Conservation (phyloP, 345 rosid species). For the Pistacia atlantica region DNA sequence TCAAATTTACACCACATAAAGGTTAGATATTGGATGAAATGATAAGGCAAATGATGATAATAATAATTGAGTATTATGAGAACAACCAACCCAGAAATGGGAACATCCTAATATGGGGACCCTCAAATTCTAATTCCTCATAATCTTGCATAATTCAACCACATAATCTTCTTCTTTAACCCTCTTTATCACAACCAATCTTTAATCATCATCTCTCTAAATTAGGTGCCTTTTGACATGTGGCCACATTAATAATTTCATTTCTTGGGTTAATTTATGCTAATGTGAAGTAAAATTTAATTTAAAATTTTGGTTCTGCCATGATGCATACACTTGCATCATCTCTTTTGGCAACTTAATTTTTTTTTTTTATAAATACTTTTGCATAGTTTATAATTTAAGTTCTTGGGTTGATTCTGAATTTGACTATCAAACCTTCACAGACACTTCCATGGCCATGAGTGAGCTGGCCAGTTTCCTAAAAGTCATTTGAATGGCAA, state of each 20-base stretch:
- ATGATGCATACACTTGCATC: not conserved
- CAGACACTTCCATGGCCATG: not conserved
- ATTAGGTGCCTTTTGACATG: conserved; percentile 3
- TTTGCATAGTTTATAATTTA: no score
- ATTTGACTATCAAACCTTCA: not conserved
- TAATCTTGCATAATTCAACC: conserved; percentile 8
- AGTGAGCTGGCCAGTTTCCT: not conserved
- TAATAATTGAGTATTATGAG: not conserved
- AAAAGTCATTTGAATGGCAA: conserved; percentile 1
- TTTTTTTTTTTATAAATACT: not conserved
- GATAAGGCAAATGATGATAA: not conserved
- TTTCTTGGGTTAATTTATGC: no score
- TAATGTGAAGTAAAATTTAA: no score
- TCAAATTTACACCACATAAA: not conserved
- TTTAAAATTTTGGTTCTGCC: no score
- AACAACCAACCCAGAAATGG: not conserved
- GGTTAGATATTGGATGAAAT: not conserved
- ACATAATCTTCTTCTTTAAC: not conserved
- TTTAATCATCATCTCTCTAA: conserved; percentile 3
- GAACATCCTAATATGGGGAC: not conserved
- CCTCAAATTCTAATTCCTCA: not conserved
- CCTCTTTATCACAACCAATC: not conserved
- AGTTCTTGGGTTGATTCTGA: no score
- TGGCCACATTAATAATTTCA: not conserved
- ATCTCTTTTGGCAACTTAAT: not conserved